phyloP scores from a whole-genome alignment of 1,284 basidiomycete genomes.

The Tilletia walkeri region DNA sequence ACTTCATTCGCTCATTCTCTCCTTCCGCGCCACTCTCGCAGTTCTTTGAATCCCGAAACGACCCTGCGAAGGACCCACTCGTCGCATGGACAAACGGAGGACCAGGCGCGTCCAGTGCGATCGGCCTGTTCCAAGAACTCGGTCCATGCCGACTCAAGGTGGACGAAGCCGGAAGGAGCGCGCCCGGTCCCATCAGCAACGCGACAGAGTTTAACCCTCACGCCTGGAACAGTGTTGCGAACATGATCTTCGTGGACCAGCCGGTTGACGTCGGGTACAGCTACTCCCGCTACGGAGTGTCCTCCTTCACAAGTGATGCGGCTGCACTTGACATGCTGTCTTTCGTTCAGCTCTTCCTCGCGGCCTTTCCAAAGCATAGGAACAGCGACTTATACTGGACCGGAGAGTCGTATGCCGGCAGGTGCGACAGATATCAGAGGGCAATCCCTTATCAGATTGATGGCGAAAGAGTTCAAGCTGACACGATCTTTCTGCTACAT shows the following conservation, averaged over 20 bases:
- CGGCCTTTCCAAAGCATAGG: slow-evolving; percentile 54
- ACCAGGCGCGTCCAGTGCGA: slow-evolving; percentile 60
- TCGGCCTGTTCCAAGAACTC: slow-evolving; percentile 71
- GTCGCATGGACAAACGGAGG: slow-evolving; percentile 87
- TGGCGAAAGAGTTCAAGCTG: too few relatives aligned
- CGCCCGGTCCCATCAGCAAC: slow-evolving; percentile 52
- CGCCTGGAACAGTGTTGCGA: slow-evolving; percentile 72
- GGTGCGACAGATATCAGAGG: slow-evolving; percentile 59
- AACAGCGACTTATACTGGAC: slow-evolving; percentile 55
- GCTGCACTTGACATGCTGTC: slow-evolving; percentile 82
- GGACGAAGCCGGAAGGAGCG: slow-evolving; percentile 63
- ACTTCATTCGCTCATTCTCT: background rate
- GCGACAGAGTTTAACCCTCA: slow-evolving; percentile 71
- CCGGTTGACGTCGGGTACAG: slow-evolving; percentile 79
- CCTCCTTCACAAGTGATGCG: slow-evolving; percentile 69
- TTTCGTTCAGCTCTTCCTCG: slow-evolving; percentile 82
- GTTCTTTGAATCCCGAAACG: slow-evolving; percentile 76
- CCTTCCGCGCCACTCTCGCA: background rate
- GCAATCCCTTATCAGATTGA: too few relatives aligned
- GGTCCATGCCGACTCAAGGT: slow-evolving; percentile 71
- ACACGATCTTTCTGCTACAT: too few relatives aligned
- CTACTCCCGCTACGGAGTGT: slow-evolving; percentile 68
- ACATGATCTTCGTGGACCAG: slow-evolving; percentile 19
- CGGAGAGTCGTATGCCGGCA: slow-evolving; percentile 68
- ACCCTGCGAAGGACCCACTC: slow-evolving; percentile 75